Percentiles rank a stretch among this genome's conserved stretches.
Conservation (phyloP, 257 asterid genomes). For the Capsicum chinense region DNA sequence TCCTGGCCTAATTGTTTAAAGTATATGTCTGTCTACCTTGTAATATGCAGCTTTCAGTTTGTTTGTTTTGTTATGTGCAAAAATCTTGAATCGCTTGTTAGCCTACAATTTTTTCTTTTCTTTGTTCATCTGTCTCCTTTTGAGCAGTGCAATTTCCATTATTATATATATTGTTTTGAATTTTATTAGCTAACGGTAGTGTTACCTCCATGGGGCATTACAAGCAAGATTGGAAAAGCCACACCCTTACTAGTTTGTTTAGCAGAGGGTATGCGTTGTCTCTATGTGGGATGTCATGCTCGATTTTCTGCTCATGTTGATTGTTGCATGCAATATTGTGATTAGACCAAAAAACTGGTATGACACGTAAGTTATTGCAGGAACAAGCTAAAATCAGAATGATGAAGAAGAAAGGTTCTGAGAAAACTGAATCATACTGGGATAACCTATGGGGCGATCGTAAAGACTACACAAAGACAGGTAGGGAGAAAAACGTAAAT, state of each 20-base stretch:
- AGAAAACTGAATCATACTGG: constrained; percentile 66
- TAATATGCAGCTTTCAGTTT: neutral
- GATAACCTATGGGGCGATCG: constrained; percentile 78
- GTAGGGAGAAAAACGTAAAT: constrained; percentile 34
- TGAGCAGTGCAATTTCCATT: neutral
- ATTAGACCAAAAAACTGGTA: neutral
- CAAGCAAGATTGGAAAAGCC: neutral
- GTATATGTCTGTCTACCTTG: neutral
- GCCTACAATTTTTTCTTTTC: neutral
- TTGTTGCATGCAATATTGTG: neutral
- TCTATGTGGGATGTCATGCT: neutral
- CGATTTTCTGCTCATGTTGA: neutral
- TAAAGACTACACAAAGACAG: constrained; percentile 51
- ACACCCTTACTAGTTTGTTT: neutral
- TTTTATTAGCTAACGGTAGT: neutral
- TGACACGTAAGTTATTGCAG: constrained; percentile 46
- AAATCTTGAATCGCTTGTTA: neutral
- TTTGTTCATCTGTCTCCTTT: neutral
- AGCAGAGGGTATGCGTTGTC: neutral
- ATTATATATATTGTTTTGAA: neutral
- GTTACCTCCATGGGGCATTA: neutral
- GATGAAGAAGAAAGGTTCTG: constrained; percentile 75
- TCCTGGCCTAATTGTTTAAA: neutral
- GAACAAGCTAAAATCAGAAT: constrained; percentile 75
- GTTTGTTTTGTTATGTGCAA: neutral